Conservation (phyloP, 805 yeast species). For the Ogataea parapolymorpha region DNA sequence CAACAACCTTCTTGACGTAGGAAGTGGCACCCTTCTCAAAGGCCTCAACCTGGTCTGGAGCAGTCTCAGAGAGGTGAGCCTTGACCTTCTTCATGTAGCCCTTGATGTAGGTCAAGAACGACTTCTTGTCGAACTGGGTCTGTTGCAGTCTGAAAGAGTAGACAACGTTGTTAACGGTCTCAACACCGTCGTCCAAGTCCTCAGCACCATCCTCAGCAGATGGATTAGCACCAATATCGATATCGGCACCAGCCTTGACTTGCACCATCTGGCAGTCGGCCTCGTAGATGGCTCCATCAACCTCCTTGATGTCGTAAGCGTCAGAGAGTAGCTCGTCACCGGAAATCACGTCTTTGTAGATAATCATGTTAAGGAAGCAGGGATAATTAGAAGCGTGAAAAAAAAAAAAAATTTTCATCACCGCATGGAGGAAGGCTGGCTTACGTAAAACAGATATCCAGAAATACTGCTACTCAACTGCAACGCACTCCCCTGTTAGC, state of each 20-base stretch:
- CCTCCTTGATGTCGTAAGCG: conserved; percentile 87
- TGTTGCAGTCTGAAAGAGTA: conserved; percentile 97
- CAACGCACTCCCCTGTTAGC: conserved; percentile 14
- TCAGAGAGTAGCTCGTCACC: conserved; percentile 96
- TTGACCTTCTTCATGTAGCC: conserved; percentile 98
- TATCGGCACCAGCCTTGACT: conserved; percentile 80
- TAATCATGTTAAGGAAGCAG: conserved; percentile 31
- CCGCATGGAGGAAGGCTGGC: conserved; percentile 9
- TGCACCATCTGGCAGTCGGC: conserved; percentile 93
- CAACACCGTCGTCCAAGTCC: conserved; percentile 77
- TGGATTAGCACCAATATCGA: conserved; percentile 99
- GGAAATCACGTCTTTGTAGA: conserved; percentile 76
- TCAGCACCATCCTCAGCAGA: conserved; percentile 95
- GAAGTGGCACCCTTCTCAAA: conserved; percentile 97
- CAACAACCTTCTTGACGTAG: conserved; percentile 94
- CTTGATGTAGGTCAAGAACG: conserved; percentile 94
- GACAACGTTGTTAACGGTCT: conserved; percentile 96
- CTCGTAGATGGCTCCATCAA: conserved; percentile 91
- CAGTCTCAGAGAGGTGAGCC: conserved; percentile 81
- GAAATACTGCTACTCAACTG: conserved; percentile 1
- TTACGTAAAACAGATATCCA: conserved; percentile 3
- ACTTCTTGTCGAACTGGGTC: conserved; percentile 96
- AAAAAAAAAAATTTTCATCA: conserved; percentile 11
- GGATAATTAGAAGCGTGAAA: conserved; percentile 5
- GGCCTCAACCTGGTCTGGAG: conserved; percentile 81